A percentile compares a stretch with the other conserved stretches of the same genome.
phyloP scores from a whole-genome alignment of 179 eudicot species.

The Drosera spatulata region DNA sequence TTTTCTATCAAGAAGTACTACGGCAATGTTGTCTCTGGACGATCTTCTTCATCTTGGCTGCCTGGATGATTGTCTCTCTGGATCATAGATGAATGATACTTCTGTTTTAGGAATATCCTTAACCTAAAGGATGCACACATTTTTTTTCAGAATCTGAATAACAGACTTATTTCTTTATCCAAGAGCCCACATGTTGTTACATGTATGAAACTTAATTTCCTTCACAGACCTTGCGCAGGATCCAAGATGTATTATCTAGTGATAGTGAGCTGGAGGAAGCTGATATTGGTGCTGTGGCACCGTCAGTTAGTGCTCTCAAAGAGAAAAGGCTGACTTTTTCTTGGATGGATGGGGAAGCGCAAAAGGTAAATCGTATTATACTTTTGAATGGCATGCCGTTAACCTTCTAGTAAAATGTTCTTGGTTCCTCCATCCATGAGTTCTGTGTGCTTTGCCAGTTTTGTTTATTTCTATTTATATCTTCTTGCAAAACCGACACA shows the following conservation, averaged over 20 bases:
- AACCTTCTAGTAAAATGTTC: no score
- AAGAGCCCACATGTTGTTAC: background rate
- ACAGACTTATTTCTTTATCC: background rate
- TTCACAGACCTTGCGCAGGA: constrained; percentile 73
- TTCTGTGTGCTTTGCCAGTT: no score
- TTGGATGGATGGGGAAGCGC: constrained; percentile 88
- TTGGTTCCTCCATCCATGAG: no score
- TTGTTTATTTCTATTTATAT: no score
- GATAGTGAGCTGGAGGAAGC: constrained; percentile 22
- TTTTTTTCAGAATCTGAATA: background rate
- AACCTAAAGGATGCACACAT: no score
- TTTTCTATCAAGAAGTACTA: no score
- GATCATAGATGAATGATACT: no score
- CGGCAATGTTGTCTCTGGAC: no score
- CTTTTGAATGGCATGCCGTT: background rate
- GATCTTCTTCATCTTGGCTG: no score
- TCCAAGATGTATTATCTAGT: constrained; percentile 47
- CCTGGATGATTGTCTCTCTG: no score
- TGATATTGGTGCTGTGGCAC: constrained; percentile 24
- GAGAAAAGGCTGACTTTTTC: constrained; percentile 72
- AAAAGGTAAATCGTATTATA: constrained; percentile 31
- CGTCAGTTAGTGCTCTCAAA: constrained; percentile 43
- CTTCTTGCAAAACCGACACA: no score
- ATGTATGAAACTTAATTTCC: constrained; percentile 18
- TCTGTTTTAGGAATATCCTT: no score